These are phyloP conservation scores for Coemansia sp. DNA, from an alignment of 192 early-diverging fungal species.

Conservation along the genomic window DNA sequence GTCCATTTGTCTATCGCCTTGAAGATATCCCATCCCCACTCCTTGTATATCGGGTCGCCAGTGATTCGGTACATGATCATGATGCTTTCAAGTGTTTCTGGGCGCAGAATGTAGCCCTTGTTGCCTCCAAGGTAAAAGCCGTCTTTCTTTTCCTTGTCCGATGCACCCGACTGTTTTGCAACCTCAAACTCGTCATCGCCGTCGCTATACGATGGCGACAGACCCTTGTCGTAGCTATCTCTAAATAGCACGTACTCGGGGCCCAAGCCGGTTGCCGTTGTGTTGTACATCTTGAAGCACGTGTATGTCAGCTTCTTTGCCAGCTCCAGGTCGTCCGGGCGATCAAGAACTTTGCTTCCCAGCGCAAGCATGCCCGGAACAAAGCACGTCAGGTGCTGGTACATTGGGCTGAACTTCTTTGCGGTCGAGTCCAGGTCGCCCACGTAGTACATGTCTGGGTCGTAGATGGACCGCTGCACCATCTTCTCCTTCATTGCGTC, in stretches of 20 bases:
- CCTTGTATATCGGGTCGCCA: slow-evolving; percentile 66
- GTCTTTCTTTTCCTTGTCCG: slow-evolving; percentile 19
- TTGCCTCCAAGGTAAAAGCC: slow-evolving; percentile 45
- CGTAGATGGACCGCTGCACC: slow-evolving; percentile 40
- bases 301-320: slow-evolving; percentile 50
- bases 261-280: slow-evolving; percentile 75
- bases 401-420: slow-evolving; percentile 45
- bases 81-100: slow-evolving; percentile 88
- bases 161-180: slow-evolving; percentile 10
- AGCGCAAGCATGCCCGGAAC: slow-evolving; percentile 68
- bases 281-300: slow-evolving; percentile 71
- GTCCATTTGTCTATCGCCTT: slow-evolving; percentile 77
- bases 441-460: slow-evolving; percentile 42
- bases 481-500: slow-evolving; percentile 50
- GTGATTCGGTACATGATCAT: slow-evolving; percentile 87
- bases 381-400: slow-evolving; percentile 63
- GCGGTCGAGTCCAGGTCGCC: slow-evolving; percentile 49
- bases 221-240: slow-evolving; percentile 30
- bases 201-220: slow-evolving; percentile 19
- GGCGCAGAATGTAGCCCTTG: slow-evolving; percentile 57
- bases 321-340: slow-evolving; percentile 52
- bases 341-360: slow-evolving; percentile 56
- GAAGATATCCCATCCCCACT: slow-evolving; percentile 88
- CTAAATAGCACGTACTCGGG: slow-evolving; percentile 86
- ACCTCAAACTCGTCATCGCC: slow-evolving; percentile 26